phyloP scores from a whole-genome alignment of 75 land plant genomes.

The Larix kaempferi region DNA sequence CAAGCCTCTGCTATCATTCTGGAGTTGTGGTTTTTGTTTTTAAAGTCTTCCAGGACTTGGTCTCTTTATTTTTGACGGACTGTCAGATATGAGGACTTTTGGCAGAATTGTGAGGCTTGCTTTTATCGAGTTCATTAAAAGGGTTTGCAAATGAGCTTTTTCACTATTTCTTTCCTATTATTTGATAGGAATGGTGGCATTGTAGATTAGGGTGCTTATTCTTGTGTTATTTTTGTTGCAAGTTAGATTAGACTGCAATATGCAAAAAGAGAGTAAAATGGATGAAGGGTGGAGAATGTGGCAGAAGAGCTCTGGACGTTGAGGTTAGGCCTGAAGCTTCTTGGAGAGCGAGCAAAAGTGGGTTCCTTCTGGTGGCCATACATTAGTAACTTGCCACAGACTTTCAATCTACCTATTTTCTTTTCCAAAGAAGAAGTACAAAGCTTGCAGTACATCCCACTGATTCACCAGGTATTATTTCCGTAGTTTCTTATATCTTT shows the following conservation, averaged over 20 bases:
- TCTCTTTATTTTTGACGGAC: background rate
- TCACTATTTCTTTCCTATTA: background rate
- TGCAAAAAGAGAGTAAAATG: slow-evolving; percentile 37
- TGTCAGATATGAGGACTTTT: slow-evolving; percentile 1
- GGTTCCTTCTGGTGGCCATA: slow-evolving; percentile 98
- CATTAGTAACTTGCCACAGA: slow-evolving; percentile 83
- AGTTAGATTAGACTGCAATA: slow-evolving; percentile 30
- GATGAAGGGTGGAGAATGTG: slow-evolving; percentile 57
- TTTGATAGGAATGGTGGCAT: background rate
- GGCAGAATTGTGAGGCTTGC: background rate
- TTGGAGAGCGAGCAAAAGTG: slow-evolving; percentile 65
- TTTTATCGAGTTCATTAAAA: background rate
- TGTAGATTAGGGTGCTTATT: background rate
- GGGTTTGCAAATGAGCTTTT: background rate
- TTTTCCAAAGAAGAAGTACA: slow-evolving; percentile 74
- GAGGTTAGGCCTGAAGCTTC: slow-evolving; percentile 79
- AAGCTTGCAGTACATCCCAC: slow-evolving; percentile 77
- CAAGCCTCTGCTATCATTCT: background rate
- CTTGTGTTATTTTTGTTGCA: slow-evolving; percentile 10
- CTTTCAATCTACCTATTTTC: slow-evolving; percentile 77
- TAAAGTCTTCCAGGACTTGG: background rate
- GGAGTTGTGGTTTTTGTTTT: background rate
- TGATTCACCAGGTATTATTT: slow-evolving; percentile 62
- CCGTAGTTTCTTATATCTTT: background rate
- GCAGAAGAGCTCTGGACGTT: slow-evolving; percentile 97